Conservation (phyloP, 2,329 filamentous ascomycete species). For the Aspergillus spinulosporus region DNA sequence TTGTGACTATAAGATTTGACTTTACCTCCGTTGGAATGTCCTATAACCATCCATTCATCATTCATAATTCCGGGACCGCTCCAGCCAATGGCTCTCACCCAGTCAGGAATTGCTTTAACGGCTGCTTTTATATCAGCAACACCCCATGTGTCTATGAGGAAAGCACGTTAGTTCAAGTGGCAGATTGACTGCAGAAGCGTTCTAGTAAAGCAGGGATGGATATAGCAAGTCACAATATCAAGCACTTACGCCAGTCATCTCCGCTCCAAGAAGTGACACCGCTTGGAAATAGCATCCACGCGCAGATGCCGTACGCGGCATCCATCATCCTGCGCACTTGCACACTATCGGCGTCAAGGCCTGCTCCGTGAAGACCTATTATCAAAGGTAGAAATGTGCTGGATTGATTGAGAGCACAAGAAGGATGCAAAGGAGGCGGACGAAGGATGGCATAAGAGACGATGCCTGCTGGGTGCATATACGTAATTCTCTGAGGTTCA, state of each 20-base stretch:
- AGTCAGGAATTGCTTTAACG: slow-evolving; percentile 49
- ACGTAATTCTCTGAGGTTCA: slow-evolving; percentile 56
- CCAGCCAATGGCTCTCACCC: slow-evolving; percentile 54
- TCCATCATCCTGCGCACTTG: slow-evolving; percentile 52
- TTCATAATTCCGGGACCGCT: slow-evolving; percentile 47
- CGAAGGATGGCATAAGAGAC: slow-evolving; percentile 60
- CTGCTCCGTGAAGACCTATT: slow-evolving; percentile 57
- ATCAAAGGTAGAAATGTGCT: slow-evolving; percentile 47
- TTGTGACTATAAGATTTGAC: not conserved
- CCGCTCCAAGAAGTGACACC: slow-evolving; percentile 61
- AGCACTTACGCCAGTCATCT: slow-evolving; percentile 59
- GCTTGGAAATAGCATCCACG: slow-evolving; percentile 58
- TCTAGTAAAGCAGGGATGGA: no score
- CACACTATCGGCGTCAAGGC: slow-evolving; percentile 54
- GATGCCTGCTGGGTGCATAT: slow-evolving; percentile 54
- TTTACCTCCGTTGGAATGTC: slow-evolving; percentile 60
- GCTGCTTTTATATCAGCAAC: slow-evolving; percentile 57
- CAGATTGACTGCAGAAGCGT: not conserved
- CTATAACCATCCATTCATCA: slow-evolving; percentile 54
- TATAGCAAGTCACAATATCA: not conserved
- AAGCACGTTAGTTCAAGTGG: not conserved
- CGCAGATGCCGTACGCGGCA: slow-evolving; percentile 52
- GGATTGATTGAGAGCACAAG: not conserved
- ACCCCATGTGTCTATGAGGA: slow-evolving; percentile 51
- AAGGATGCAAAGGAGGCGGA: slow-evolving; percentile 45